phyloP scores from a whole-genome alignment of 2,329 filamentous ascomycete species.

The Claviceps purpurea region DNA sequence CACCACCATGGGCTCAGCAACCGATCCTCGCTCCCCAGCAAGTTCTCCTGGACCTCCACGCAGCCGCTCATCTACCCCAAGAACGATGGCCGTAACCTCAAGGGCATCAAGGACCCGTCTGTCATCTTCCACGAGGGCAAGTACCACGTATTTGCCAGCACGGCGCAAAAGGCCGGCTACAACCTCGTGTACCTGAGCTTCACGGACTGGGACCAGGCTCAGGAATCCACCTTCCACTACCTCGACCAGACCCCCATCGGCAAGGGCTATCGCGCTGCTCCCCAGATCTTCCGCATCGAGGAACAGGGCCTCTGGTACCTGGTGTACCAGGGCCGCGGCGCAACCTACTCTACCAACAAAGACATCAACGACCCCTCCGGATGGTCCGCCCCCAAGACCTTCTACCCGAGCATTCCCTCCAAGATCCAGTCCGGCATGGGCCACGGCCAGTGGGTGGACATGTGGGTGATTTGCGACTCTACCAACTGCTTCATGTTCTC shows the following conservation, averaged over 20 bases:
- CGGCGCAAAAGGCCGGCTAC: constrained; percentile 28
- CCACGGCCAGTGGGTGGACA: constrained; percentile 44
- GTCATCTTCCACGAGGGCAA: constrained; percentile 39
- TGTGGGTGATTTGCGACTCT: constrained; percentile 48
- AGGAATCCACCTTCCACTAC: not conserved
- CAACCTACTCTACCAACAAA: constrained; percentile 1
- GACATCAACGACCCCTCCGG: not conserved
- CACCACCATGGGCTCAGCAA: not conserved
- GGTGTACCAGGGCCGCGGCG: not conserved
- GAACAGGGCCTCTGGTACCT: not conserved
- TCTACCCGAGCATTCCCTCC: not conserved
- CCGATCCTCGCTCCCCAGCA: not conserved
- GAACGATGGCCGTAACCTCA: not conserved
- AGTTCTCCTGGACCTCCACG: constrained; percentile 1
- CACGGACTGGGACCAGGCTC: constrained; percentile 28
- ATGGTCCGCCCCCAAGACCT: not conserved
- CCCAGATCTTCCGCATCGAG: not conserved
- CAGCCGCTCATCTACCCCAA: not conserved
- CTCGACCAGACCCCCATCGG: not conserved
- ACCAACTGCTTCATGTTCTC: constrained; percentile 56
- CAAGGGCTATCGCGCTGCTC: not conserved
- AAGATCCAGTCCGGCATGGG: constrained; percentile 29
- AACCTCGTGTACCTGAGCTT: constrained; percentile 49
- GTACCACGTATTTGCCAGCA: constrained; percentile 47
- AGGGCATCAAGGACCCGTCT: constrained; percentile 47